Evolutionary conservation across 148 eudicot species (phyloP), one percentile per base, ranked within the genome.

Genomic region (Euryodendron excelsum): DNA sequence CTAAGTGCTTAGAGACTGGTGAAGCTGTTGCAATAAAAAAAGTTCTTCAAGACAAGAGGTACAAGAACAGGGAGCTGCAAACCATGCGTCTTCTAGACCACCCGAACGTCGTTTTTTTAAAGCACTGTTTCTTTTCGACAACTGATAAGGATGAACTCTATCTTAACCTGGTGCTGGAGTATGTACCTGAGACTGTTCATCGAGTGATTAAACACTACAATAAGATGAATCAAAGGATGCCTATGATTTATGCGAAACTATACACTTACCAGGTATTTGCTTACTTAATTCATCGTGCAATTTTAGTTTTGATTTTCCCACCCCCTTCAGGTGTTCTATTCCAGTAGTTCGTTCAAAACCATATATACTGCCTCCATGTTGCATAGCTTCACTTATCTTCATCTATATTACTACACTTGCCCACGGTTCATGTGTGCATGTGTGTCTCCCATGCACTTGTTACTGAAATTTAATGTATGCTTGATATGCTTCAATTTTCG

Each of bases 21-120:
- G 96, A 91, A 85, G 85, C 92, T 68, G 90, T 90, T 27, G 93
- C 93, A 12, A 90, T 92, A 14, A 92, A 92, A 79, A 92, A 92
- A 80, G 92, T 89, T 75, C 90, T 90, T 66, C 93, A 91, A 59
- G 97, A 93, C 84, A 93, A 93, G 89, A 79, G 97, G 74, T 92
- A 92, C 89, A 92, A 92, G 86, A 92, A 92, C 81, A 78, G 97
- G 74, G 94, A 93, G 84, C 85, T 91, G 75, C 97, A 93, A 83
- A 91, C 91, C 9, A 88, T 93, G 91, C 90, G 91, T 67, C 86
- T 89, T 50, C 82, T 93, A 13, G 94, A 93, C 74, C 97, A 92
- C 72, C 91, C 97, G 18, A 93, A 91, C 70, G 90, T 93, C 23
- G 88, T 88, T 36, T 82, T 85, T 37, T 73, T 90, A 82, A 92